Percentiles rank a stretch among this genome's conserved stretches.
Conservation (phyloP, 2,329 filamentous ascomycete genomes). For the Epichloe festucae region DNA sequence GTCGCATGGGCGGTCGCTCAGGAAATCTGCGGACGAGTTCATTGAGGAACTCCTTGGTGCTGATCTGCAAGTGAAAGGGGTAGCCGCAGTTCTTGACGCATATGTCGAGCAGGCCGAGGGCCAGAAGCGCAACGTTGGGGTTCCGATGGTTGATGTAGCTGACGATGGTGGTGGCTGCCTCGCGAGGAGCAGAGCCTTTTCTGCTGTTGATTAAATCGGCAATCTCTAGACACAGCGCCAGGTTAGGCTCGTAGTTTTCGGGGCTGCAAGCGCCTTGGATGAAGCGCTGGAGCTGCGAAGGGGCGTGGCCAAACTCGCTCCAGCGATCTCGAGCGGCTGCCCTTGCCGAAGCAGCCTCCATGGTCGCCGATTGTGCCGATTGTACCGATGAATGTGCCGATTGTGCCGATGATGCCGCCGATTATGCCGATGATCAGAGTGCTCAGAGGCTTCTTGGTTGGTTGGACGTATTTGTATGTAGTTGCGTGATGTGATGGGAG, state of each 20-base stretch:
- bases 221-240: constrained; percentile 92
- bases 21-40: constrained; percentile 94
- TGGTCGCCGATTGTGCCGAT: constrained; percentile 21
- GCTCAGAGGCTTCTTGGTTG: background rate
- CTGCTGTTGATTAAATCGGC: constrained; percentile 93
- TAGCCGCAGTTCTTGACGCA: constrained; percentile 99
- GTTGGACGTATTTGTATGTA: background rate
- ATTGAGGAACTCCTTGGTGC: constrained; percentile 97
- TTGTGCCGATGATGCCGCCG: background rate
- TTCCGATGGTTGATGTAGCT: constrained; percentile 95
- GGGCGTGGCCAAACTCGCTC: constrained; percentile 61
- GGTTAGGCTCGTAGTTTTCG: constrained; percentile 95
- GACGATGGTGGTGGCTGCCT: constrained; percentile 87
- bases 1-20: constrained; percentile 76
- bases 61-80: constrained; percentile 95
- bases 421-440: background rate
- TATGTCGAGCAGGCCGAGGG: constrained; percentile 86
- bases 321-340: constrained; percentile 94
- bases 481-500: background rate
- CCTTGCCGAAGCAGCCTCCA: constrained; percentile 93
- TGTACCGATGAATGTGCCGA: too few species aligned
- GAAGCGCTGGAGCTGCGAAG: constrained; percentile 84
- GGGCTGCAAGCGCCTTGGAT: constrained; percentile 94
- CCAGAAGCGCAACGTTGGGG: constrained; percentile 83
- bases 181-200: constrained; percentile 88